Percentiles rank a stretch among this genome's conserved stretches.
phyloP scores from a whole-genome alignment of 2,329 filamentous ascomycete species.

The Cladosporium sp. region DNA sequence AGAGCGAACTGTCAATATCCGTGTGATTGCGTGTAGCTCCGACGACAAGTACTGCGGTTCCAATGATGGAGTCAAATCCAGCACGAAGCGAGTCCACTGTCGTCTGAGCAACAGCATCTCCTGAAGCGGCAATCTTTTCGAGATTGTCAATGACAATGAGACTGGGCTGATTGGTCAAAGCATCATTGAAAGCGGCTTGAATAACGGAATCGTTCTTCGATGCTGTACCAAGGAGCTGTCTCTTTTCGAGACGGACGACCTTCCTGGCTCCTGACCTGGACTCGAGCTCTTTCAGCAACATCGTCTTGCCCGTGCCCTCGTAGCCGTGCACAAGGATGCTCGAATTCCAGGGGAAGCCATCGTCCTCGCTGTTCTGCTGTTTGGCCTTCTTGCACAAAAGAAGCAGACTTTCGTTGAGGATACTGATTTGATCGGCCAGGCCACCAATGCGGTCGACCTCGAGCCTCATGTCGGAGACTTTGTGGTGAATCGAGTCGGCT shows the following conservation, averaged over 20 bases:
- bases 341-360: constrained; percentile 30
- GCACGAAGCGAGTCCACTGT: constrained; percentile 43
- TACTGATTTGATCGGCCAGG: constrained; percentile 61
- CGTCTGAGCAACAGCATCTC: constrained; percentile 43
- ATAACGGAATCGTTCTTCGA: constrained; percentile 54
- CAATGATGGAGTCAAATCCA: constrained; percentile 58
- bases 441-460: constrained; percentile 63
- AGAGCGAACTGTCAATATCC: constrained; percentile 69
- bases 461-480: constrained; percentile 17
- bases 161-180: constrained; percentile 68
- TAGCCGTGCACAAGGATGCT: constrained; percentile 77
- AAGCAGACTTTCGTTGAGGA: constrained; percentile 66
- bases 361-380: neutral
- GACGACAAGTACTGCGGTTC: constrained; percentile 67
- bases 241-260: constrained; percentile 61
- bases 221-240: constrained; percentile 39
- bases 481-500: constrained; percentile 18
- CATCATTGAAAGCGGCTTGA: constrained; percentile 68
- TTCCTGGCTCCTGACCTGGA: constrained; percentile 66
- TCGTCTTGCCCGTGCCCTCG: constrained; percentile 80
- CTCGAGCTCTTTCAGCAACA: constrained; percentile 68
- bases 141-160: constrained; percentile 78
- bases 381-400: constrained; percentile 27
- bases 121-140: constrained; percentile 65
- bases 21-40: constrained; percentile 72